A percentile compares a stretch with the other conserved stretches of the same genome.
Conservation (phyloP, 176 grass and related monocot species). For the Raddia guianensis region DNA sequence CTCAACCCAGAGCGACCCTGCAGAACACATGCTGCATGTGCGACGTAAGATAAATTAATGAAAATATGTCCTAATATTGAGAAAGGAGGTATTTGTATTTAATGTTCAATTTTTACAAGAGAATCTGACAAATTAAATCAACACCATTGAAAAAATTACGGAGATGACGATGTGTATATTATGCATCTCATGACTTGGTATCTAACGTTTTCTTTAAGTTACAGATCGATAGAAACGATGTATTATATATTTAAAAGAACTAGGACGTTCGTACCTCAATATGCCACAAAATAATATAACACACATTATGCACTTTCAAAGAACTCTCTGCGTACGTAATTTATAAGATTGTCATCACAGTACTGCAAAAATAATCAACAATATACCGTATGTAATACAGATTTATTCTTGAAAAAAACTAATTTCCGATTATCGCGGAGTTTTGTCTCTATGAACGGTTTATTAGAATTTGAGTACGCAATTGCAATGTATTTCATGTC, state of each 20-base stretch:
- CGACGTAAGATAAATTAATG: constrained; percentile 49
- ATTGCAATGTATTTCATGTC: not conserved
- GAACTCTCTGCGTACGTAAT: no score
- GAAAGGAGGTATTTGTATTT: no score
- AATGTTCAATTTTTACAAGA: not conserved
- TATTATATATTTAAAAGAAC: not conserved
- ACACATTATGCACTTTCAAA: not conserved
- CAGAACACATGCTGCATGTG: constrained; percentile 50
- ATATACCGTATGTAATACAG: not conserved
- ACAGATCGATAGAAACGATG: not conserved
- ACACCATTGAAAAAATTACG: not conserved
- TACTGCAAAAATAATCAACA: not conserved
- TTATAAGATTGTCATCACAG: not conserved
- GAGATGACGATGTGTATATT: not conserved
- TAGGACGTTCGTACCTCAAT: not conserved
- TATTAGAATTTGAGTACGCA: not conserved
- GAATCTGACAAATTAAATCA: not conserved
- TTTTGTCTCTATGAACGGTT: not conserved
- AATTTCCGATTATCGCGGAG: not conserved
- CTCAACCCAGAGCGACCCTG: constrained; percentile 35
- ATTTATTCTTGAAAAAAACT: not conserved
- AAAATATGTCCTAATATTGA: not conserved
- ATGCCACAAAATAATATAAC: not conserved
- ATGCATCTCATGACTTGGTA: not conserved
- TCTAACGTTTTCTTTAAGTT: not conserved